Conservation (phyloP, 2,329 filamentous ascomycete genomes). For the Microcyclospora tardicrescens region DNA sequence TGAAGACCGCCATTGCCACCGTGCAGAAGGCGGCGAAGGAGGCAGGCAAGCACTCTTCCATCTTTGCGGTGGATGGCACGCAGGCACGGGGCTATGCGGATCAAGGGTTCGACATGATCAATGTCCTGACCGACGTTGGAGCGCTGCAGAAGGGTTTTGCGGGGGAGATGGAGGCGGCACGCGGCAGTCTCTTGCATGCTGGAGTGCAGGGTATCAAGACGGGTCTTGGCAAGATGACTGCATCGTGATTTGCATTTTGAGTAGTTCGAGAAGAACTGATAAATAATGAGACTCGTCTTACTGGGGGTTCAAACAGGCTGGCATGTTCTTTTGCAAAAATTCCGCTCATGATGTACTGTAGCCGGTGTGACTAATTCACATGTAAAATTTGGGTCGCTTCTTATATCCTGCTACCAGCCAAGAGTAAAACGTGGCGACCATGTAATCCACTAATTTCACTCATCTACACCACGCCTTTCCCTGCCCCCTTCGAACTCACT, state of each 20-base stretch:
- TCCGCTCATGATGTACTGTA: too few species aligned
- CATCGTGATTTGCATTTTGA: too few species aligned
- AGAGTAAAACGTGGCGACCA: too few species aligned
- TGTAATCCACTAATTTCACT: too few species aligned
- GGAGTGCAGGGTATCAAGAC: slow-evolving; percentile 13
- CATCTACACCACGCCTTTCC: too few species aligned
- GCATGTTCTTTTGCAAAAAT: too few species aligned
- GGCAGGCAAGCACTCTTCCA: slow-evolving; percentile 41
- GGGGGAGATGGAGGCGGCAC: slow-evolving; percentile 16
- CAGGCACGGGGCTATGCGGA: slow-evolving; percentile 40
- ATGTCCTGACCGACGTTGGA: slow-evolving; percentile 21
- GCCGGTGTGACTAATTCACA: too few species aligned
- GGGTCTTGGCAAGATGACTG: slow-evolving; percentile 11
- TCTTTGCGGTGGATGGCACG: slow-evolving; percentile 42
- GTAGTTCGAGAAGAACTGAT: too few species aligned
- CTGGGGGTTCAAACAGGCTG: too few species aligned
- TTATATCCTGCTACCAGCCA: too few species aligned
- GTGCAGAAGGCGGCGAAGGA: slow-evolving; percentile 40
- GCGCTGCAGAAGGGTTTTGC: slow-evolving; percentile 18
- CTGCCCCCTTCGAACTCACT: slow-evolving; percentile 12
- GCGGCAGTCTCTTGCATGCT: slow-evolving; percentile 12
- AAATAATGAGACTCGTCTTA: too few species aligned
- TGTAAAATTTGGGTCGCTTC: too few species aligned
- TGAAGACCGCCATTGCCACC: slow-evolving; percentile 38
- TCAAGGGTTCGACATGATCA: slow-evolving; percentile 43